Base-by-base conservation (phyloP, 352 stramenopile genomes). In the Phytopythium boreale region DNA sequence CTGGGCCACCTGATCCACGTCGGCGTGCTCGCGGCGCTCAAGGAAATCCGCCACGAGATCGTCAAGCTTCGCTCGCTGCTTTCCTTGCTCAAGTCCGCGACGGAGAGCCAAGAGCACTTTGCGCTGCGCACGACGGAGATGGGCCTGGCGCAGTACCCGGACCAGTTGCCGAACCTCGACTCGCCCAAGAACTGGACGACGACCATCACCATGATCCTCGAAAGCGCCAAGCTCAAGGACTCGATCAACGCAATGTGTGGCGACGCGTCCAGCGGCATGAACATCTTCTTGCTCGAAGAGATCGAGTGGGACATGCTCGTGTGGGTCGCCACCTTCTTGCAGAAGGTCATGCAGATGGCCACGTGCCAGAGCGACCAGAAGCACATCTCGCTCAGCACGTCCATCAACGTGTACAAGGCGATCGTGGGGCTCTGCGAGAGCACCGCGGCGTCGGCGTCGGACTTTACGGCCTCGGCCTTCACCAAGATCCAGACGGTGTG, bases 341-440 rank as follows among this genome's bases (percentile, higher is more conserved):
- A 89, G 59, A 90, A 92, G 63, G 89, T 80, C 65, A 84, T 92
- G 68, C 78, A 89, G 39, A 87, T 92, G 76, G 77, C 81, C 10
- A 92, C 83, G 29, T 92, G 83, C 34, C 83, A 92, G 62, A 90
- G 83, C 56, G 81, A 88, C 64, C 68, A 88, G 64, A 88, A 89
- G 56, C 83, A 89, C 66, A 89, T 92, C 68, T 90, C 81, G 47
- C 63, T 90, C 59, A 92, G 83, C 63, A 92, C 82, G 58, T 92
- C 83, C 49, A 80, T 87, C 61, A 92, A 90, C 69, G 75, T 90
- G 31, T 90, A 78, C 77, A 92, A 90, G 70, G 83, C 77, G 50
- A 90, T 92, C 49, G 81, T 92, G 56, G 72, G 71, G n/a, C 70
- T 88, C 37, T 92, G 83, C 61, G 83, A 92, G 51, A 90, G 68